phyloP scores from a whole-genome alignment of 495 filamentous ascomycete genomes.

The Apiosordaria backusii region DNA sequence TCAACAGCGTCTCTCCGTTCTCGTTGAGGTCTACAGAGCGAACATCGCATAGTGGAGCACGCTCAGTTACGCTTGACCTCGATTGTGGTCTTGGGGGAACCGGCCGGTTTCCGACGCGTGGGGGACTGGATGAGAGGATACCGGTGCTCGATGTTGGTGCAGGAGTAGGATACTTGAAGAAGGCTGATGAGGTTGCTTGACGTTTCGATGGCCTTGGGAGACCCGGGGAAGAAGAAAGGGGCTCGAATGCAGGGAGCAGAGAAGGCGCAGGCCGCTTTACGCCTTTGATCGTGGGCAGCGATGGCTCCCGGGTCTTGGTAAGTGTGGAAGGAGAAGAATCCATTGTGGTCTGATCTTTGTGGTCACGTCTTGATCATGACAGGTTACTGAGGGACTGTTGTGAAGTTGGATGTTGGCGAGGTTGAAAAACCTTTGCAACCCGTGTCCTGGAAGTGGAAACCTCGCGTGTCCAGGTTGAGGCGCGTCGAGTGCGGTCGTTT shows the following conservation, averaged over 20 bases:
- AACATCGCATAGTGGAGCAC: constrained; percentile 75
- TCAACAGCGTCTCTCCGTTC: constrained; percentile 74
- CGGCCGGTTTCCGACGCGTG: constrained; percentile 53
- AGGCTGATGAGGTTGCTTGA: constrained; percentile 52
- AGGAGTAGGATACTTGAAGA: constrained; percentile 77
- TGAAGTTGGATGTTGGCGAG: background rate
- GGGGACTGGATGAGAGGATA: constrained; percentile 85
- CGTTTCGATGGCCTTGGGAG: constrained; percentile 72
- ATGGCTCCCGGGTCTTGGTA: constrained; percentile 29
- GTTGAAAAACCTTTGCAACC: constrained; percentile 10
- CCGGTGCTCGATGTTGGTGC: constrained; percentile 91
- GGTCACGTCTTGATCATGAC: constrained; percentile 28
- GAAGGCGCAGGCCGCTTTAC: constrained; percentile 76
- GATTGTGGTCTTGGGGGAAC: constrained; percentile 48
- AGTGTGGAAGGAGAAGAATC: constrained; percentile 30
- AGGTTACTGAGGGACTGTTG: constrained; percentile 8
- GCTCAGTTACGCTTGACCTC: constrained; percentile 71
- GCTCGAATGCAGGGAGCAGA: constrained; percentile 90
- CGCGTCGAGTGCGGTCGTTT: constrained; percentile 28
- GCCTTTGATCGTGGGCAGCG: constrained; percentile 53
- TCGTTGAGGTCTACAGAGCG: constrained; percentile 76
- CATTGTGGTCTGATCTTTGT: constrained; percentile 21
- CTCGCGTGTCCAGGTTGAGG: constrained; percentile 21
- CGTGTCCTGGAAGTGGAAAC: constrained; percentile 6
- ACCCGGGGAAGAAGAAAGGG: constrained; percentile 79